A percentile compares a stretch with the other conserved stretches of the same genome.
Conservation (phyloP, 768 basidiomycete genomes). For the Tremella mesenterica region DNA sequence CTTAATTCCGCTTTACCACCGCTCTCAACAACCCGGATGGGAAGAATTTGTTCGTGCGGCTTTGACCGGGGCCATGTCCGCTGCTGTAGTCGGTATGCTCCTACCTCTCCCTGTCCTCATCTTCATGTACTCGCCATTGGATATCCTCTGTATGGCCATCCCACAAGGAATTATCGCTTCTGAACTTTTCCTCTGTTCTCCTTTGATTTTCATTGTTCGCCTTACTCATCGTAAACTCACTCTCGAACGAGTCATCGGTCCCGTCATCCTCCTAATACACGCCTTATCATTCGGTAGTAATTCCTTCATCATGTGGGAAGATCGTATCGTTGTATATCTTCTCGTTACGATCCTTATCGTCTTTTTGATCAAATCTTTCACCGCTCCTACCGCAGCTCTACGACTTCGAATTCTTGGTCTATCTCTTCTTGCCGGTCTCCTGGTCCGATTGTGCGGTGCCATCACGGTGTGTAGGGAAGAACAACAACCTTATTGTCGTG, state of each 20-base stretch:
- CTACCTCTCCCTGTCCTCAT: constrained; percentile 49
- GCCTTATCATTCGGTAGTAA: constrained; percentile 75
- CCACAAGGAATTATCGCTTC: too few species aligned
- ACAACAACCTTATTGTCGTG: constrained; percentile 77
- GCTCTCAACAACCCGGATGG: constrained; percentile 44
- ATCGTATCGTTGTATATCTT: constrained; percentile 68
- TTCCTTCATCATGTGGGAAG: constrained; percentile 98
- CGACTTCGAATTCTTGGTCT: constrained; percentile 69
- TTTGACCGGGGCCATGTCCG: constrained; percentile 53
- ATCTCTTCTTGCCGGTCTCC: constrained; percentile 56
- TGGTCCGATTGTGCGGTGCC: constrained; percentile 64
- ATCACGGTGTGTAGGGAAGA: constrained; percentile 92
- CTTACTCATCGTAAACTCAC: constrained; percentile 2
- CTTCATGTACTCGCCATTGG: constrained; percentile 14
- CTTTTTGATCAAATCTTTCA: constrained; percentile 56
- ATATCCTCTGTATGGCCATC: too few species aligned
- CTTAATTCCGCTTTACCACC: constrained; percentile 53
- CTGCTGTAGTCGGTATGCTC: constrained; percentile 50
- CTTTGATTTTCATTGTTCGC: constrained; percentile 12
- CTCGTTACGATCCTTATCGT: constrained; percentile 54
- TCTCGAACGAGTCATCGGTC: constrained; percentile 32
- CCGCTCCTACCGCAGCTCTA: constrained; percentile 60
- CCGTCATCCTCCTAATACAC: constrained; percentile 52
- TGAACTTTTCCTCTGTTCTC: constrained; percentile 16
- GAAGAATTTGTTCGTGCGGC: constrained; percentile 44